Conservation (phyloP, 805 yeast species). For the Saccharomycopsis fodiens region DNA sequence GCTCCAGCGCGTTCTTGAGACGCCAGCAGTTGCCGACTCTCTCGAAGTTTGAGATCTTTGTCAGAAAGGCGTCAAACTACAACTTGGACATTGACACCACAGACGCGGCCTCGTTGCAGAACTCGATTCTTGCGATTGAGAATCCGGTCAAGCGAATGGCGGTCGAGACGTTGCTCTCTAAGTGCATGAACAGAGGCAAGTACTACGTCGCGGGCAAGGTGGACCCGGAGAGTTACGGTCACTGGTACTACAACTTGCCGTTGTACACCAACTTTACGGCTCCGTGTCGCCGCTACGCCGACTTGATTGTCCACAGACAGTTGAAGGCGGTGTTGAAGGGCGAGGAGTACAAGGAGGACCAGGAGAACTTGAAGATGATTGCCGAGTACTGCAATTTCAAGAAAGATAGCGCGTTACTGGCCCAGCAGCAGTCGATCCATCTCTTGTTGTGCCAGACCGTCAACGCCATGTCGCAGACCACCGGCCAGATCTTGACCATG, state of each 20-base stretch:
- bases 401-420: slow-evolving; percentile 86
- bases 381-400: slow-evolving; percentile 94
- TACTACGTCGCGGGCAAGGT: slow-evolving; percentile 84
- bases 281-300: slow-evolving; percentile 88
- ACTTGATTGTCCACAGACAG: slow-evolving; percentile 88
- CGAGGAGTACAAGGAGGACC: slow-evolving; percentile 38
- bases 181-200: slow-evolving; percentile 78
- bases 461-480: slow-evolving; percentile 57
- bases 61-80: slow-evolving; percentile 57
- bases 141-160: slow-evolving; percentile 61
- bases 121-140: slow-evolving; percentile 56
- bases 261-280: slow-evolving; percentile 90
- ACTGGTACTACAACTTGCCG: slow-evolving; percentile 76
- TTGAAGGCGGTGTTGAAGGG: slow-evolving; percentile 54
- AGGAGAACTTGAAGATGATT: slow-evolving; percentile 67
- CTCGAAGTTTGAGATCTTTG: slow-evolving; percentile 72
- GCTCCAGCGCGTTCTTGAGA: slow-evolving; percentile 76
- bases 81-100: slow-evolving; percentile 69
- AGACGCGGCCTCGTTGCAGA: slow-evolving; percentile 61
- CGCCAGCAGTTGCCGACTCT: slow-evolving; percentile 81
- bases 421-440: slow-evolving; percentile 94
- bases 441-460: slow-evolving; percentile 76
- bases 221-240: slow-evolving; percentile 70
- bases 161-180: slow-evolving; percentile 70
- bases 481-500: slow-evolving; percentile 78